Evolutionary conservation across 805 yeast genomes (phyloP).

Genomic region (Pichia sporocuriosa): DNA sequence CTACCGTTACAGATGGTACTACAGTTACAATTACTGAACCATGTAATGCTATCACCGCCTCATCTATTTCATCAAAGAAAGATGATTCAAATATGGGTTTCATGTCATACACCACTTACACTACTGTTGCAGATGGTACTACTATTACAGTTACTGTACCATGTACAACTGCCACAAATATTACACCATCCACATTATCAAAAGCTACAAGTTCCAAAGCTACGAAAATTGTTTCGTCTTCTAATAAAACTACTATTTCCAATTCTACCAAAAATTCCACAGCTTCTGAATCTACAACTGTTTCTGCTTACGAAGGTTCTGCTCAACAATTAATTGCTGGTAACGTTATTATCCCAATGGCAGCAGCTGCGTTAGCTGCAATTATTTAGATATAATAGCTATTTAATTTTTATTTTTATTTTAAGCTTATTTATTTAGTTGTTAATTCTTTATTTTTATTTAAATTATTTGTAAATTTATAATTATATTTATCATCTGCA

Average conservation of each 20-base stretch:
- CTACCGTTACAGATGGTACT: background rate
- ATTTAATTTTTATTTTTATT: background rate
- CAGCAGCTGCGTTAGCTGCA: background rate
- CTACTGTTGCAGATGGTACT: conserved; percentile 10
- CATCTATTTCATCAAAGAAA: no score
- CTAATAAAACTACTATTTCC: background rate
- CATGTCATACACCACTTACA: conserved; percentile 8
- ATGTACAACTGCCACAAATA: conserved; percentile 5
- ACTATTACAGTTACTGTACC: conserved; percentile 1
- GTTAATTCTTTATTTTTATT: background rate
- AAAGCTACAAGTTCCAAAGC: background rate
- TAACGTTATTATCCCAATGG: background rate
- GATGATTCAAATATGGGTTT: no score
- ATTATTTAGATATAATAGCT: background rate
- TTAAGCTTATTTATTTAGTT: background rate
- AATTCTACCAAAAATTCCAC: conserved; percentile 10
- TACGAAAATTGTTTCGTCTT: background rate
- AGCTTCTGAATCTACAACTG: conserved; percentile 9
- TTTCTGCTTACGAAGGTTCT: conserved; percentile 3
- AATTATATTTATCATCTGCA: no score
- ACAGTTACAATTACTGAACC: background rate
- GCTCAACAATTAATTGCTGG: background rate
- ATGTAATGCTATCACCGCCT: background rate
- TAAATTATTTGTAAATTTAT: background rate
- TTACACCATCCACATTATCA: conserved; percentile 1